Percentiles rank a stretch among this genome's conserved stretches.
Evolutionary conservation across 768 basidiomycete genomes (phyloP).

Genomic region (Rhizopogon rudus): DNA sequence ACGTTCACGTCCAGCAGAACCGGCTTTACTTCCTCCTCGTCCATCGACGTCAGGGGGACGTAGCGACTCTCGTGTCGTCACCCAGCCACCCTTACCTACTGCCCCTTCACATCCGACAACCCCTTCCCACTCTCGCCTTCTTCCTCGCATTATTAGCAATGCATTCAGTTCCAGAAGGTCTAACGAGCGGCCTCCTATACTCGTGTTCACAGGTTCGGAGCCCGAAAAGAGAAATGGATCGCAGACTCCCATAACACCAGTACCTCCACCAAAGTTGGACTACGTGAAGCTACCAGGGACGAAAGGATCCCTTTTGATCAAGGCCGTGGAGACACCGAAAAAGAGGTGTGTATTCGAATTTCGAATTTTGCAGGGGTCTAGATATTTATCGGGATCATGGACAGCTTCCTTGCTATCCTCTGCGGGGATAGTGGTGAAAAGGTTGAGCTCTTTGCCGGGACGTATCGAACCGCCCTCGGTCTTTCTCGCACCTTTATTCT

Average conservation of each 20-base stretch:
- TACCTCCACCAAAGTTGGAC: slow-evolving; percentile 80
- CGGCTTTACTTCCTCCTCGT: slow-evolving; percentile 13
- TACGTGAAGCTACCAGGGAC: slow-evolving; percentile 92
- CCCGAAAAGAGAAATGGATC: slow-evolving; percentile 33
- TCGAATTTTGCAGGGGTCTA: slow-evolving; percentile 3
- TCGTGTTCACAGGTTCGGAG: slow-evolving; percentile 33
- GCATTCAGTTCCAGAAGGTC: slow-evolving; percentile 56
- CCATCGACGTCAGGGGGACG: slow-evolving; percentile 32
- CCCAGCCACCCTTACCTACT: slow-evolving; percentile 16
- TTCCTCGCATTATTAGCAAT: slow-evolving; percentile 66
- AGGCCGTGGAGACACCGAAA: slow-evolving; percentile 84
- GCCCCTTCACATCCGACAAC: slow-evolving; percentile 26
- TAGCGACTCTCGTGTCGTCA: slow-evolving; percentile 19
- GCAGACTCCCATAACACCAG: slow-evolving; percentile 30
- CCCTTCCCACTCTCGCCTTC: slow-evolving; percentile 52
- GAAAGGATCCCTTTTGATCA: slow-evolving; percentile 77
- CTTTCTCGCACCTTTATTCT: slow-evolving; percentile 91
- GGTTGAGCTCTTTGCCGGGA: slow-evolving; percentile 90
- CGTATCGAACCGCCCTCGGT: slow-evolving; percentile 82
- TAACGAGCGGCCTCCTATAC: slow-evolving; percentile 44
- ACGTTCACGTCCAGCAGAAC: slow-evolving; percentile 11
- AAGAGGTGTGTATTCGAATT: slow-evolving; percentile 54
- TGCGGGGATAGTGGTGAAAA: slow-evolving; percentile 92
- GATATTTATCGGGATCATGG: slow-evolving; percentile 2
- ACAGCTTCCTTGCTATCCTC: slow-evolving; percentile 85